Evolutionary conservation across 1,284 basidiomycete genomes (phyloP), one percentile per base, ranked within the genome.

Genomic region (Ceratobasidium sp.): DNA sequence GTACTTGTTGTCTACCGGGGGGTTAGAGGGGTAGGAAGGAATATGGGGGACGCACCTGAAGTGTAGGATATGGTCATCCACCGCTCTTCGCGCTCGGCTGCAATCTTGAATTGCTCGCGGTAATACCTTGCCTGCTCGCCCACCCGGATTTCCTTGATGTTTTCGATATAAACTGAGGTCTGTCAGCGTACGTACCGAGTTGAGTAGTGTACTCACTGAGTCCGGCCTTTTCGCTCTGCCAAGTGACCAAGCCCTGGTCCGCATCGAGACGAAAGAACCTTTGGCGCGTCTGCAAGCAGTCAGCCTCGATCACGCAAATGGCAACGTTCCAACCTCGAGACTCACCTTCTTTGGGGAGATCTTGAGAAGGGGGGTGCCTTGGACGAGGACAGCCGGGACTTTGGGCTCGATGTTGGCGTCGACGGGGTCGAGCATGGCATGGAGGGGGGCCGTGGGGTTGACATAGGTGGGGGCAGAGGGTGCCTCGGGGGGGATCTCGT

Each of bases 101-200:
- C 80, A 50, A 90, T 82, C 74, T 89, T 87, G 75, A 92, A 89
- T 72, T 91, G 89, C 54, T 89, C 84, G 71, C 92, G 88, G 75
- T 93, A 92, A 74, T 91, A 90, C 38, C 90, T 82, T 31, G 93
- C 87, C 71, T 92, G 86, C 10, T 86, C 76, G 52, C 89, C 92
- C 6, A 90, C 86, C 13, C 96, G 90, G 8, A 99, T 86, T 76
- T 98, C 96, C 72, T 94, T 91, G 77, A 99, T 94, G 73, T 87
- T 87, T 77, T 94, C 93, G 73, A 98, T 90, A 2, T 92, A 90
- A 68, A 97, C 94, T 93, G 75, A 27, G 25, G 70, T 40, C 27
- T n/a, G n/a, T n/a, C n/a, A 47, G 22, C 55, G 17, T 22, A 20
- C 15, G 34, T 25, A 57, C 8, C 7, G 35, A 57, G 42, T 15